Conservation (phyloP, 1,139 yeast genomes). For the Scheffersomyces segobiensis region DNA sequence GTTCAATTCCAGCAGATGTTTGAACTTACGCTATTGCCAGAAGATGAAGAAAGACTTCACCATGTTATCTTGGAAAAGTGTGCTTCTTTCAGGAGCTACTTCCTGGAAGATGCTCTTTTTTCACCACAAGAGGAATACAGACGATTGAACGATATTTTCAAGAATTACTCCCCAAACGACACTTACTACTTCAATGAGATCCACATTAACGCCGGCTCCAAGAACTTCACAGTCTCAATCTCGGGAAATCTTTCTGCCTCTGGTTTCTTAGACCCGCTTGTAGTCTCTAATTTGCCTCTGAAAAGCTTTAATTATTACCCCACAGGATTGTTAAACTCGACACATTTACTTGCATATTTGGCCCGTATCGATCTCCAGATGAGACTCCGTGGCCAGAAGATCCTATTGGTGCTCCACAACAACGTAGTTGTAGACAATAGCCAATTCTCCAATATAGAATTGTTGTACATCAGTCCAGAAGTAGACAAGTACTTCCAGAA, state of each 20-base stretch:
- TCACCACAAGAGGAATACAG: conserved; percentile 2
- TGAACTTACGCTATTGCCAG: neutral
- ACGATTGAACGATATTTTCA: conserved; percentile 1
- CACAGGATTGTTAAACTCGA: conserved; percentile 11
- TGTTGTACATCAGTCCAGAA: conserved; percentile 16
- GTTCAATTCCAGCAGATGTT: neutral
- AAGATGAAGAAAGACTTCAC: neutral
- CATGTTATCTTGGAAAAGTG: neutral
- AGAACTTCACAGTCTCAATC: conserved; percentile 9
- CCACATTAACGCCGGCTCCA: conserved; percentile 11
- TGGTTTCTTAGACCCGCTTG: conserved; percentile 13
- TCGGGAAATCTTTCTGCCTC: conserved; percentile 13
- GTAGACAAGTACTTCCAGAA: conserved; percentile 16
- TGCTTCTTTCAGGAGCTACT: neutral
- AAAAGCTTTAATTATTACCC: conserved; percentile 12
- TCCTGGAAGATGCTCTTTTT: neutral
- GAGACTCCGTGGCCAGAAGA: conserved; percentile 4
- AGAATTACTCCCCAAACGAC: conserved; percentile 5
- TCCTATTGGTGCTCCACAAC: conserved; percentile 10
- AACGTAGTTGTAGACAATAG: conserved; percentile 6
- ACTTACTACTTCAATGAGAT: conserved; percentile 17
- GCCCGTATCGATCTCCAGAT: conserved; percentile 8
- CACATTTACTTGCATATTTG: conserved; percentile 9
- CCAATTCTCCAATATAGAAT: conserved; percentile 18
- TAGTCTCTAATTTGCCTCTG: conserved; percentile 9